Evolutionary conservation across 163 green algal species (phyloP).

Genomic region (Scenedesmus sp.): DNA sequence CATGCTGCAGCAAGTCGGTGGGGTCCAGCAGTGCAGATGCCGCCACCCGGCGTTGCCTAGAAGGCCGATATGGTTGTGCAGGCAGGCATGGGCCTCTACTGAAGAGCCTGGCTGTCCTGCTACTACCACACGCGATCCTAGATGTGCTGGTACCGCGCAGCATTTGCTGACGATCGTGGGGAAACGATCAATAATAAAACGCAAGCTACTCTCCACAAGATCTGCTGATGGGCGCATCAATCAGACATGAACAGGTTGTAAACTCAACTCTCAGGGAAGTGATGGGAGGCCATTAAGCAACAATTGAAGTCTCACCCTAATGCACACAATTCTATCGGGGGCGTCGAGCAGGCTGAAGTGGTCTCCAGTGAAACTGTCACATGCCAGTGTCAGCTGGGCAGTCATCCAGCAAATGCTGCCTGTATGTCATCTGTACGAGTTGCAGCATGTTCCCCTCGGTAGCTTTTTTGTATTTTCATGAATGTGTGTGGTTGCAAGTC

Average conservation of each 20-base stretch:
- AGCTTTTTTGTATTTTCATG: not conserved
- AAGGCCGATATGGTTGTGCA: not conserved
- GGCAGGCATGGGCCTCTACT: not conserved
- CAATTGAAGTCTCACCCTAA: not conserved
- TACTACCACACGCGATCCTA: conserved; percentile 7
- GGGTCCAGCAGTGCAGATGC: conserved; percentile 21
- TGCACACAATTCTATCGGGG: not conserved
- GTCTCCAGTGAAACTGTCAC: not conserved
- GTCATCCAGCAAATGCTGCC: not conserved
- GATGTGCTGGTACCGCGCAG: not conserved
- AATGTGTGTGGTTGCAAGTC: not conserved
- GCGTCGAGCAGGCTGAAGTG: not conserved
- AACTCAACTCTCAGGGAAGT: not conserved
- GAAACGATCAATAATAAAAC: no score
- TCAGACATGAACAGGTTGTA: not conserved
- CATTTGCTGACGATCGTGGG: not conserved
- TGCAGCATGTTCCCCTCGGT: not conserved
- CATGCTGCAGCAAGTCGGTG: conserved; percentile 37
- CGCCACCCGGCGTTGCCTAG: not conserved
- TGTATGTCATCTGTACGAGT: not conserved
- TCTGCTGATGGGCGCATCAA: not conserved
- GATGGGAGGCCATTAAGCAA: not conserved
- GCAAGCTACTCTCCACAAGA: not conserved
- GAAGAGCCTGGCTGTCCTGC: not conserved
- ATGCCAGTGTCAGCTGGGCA: not conserved